Conservation (phyloP, 768 basidiomycete species). For the Leccinum arenicola region DNA sequence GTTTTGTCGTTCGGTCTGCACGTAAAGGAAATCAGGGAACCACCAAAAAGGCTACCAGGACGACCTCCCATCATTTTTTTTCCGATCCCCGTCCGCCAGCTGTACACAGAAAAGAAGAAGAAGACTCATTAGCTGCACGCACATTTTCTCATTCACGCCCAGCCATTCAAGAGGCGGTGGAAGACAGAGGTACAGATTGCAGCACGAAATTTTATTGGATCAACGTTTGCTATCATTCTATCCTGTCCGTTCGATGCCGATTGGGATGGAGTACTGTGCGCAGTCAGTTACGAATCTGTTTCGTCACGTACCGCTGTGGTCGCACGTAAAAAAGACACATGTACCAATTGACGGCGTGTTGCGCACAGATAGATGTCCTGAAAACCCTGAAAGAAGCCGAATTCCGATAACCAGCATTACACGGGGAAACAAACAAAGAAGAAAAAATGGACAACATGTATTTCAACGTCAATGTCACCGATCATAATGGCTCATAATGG, state of each 20-base stretch:
- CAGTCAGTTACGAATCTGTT: conserved; percentile 2
- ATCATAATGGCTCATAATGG: not conserved
- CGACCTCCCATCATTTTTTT: conserved; percentile 8
- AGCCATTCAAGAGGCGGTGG: not conserved
- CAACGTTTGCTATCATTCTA: conserved; percentile 9
- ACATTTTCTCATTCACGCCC: conserved; percentile 9
- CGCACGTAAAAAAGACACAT: conserved; percentile 11
- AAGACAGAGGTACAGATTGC: not conserved
- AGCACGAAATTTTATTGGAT: conserved; percentile 8
- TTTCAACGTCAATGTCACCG: not conserved
- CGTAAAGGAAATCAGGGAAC: conserved; percentile 21
- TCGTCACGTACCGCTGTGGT: not conserved
- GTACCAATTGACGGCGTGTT: not conserved
- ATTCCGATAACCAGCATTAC: not conserved
- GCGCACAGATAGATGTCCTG: not conserved
- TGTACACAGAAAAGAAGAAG: conserved; percentile 4
- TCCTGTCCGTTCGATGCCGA: conserved; percentile 15
- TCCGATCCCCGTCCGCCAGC: conserved; percentile 9
- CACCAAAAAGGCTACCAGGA: conserved; percentile 3
- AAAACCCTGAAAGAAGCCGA: not conserved
- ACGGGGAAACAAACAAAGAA: not conserved
- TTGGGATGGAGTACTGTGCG: not conserved
- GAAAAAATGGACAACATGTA: not conserved
- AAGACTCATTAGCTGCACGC: not conserved
- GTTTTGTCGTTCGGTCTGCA: conserved; percentile 10